Conservation (phyloP, 2,329 filamentous ascomycete species). For the Rhynchosporium graminicola region DNA sequence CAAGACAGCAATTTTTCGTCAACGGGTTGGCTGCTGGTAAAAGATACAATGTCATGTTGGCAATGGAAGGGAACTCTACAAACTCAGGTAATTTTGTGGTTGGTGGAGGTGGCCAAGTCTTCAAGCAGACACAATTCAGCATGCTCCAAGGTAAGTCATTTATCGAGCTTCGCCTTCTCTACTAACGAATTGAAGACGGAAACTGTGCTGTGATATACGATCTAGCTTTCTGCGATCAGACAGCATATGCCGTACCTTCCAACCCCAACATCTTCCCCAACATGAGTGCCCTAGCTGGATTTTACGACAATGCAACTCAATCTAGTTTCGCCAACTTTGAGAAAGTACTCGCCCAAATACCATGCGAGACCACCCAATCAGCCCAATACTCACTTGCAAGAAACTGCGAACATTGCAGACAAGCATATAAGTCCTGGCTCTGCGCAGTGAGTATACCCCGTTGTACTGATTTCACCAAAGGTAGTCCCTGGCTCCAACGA, state of each 20-base stretch:
- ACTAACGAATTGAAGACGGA: conserved; percentile 51
- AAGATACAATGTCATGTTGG: conserved; percentile 72
- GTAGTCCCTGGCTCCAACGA: conserved; percentile 51
- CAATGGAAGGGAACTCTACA: conserved; percentile 58
- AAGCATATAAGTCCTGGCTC: conserved; percentile 90
- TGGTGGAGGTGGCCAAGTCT: conserved; percentile 77
- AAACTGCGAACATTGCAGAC: conserved; percentile 72
- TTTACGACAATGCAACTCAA: conserved; percentile 78
- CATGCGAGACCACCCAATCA: conserved; percentile 74
- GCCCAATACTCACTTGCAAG: conserved; percentile 80
- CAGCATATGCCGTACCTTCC: conserved; percentile 87
- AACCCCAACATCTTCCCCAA: conserved; percentile 66
- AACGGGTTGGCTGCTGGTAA: conserved; percentile 71
- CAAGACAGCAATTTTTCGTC: conserved; percentile 88
- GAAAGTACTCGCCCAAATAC: conserved; percentile 78
- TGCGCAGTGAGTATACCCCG: conserved; percentile 91
- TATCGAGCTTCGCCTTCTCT: not conserved
- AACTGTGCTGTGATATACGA: conserved; percentile 87
- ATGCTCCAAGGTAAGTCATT: conserved; percentile 70
- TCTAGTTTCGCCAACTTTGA: conserved; percentile 74
- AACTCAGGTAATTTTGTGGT: conserved; percentile 54
- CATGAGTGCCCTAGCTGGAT: conserved; percentile 59
- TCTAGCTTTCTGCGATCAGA: conserved; percentile 83
- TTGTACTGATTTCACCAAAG: conserved; percentile 77
- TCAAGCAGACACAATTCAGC: conserved; percentile 67